A percentile compares a stretch with the other conserved stretches of the same genome.
phyloP scores from a whole-genome alignment of 371 early-diverging fungal species.

The Mortierella polycephala region DNA sequence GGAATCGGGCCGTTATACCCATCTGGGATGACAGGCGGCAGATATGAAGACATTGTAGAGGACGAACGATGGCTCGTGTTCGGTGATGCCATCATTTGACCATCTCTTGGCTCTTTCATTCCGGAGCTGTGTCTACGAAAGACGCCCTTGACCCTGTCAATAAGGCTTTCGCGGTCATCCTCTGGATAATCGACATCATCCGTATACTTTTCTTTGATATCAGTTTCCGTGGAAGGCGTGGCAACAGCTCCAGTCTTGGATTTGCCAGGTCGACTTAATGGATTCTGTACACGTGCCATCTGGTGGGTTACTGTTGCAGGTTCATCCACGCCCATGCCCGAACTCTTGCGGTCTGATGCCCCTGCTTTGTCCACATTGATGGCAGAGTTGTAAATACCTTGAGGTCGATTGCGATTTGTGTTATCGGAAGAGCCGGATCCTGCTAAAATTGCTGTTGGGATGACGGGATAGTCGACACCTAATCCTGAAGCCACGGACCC shows the following conservation, averaged over 20 bases:
- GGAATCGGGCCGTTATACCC: conserved; percentile 22
- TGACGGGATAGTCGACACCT: conserved; percentile 16
- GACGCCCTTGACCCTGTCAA: conserved; percentile 13
- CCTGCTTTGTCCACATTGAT: conserved; percentile 26
- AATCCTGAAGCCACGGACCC: conserved; percentile 9
- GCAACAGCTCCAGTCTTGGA: background rate
- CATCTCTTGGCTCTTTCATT: background rate
- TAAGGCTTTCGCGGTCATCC: background rate
- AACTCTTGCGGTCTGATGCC: conserved; percentile 3
- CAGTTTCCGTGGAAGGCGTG: background rate
- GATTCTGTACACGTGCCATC: background rate
- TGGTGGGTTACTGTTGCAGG: conserved; percentile 10
- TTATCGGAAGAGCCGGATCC: conserved; percentile 22
- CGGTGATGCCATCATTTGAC: background rate
- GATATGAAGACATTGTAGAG: background rate
- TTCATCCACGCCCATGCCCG: conserved; percentile 26
- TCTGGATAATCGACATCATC: background rate
- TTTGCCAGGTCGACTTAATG: background rate
- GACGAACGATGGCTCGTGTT: background rate
- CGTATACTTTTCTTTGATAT: too few relatives aligned
- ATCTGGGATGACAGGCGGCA: background rate
- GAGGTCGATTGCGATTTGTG: conserved; percentile 19
- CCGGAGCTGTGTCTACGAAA: conserved; percentile 10
- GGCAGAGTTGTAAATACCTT: conserved; percentile 22
- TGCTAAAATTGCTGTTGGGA: conserved; percentile 9